phyloP scores from a whole-genome alignment of 345 rosid species.

The Syzygium grande region DNA sequence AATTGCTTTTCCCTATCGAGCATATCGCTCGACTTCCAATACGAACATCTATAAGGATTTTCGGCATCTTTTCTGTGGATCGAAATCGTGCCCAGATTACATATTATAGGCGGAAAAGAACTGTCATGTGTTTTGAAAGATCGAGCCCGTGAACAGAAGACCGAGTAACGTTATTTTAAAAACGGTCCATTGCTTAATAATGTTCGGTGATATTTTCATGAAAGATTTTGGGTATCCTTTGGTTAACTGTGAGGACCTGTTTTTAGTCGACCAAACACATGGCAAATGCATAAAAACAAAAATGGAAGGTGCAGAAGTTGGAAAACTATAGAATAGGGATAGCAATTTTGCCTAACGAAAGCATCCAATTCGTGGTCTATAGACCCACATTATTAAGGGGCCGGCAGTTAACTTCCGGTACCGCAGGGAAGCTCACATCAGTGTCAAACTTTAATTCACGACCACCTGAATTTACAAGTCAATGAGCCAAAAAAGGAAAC shows the following conservation, averaged over 20 bases:
- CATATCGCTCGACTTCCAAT: background rate
- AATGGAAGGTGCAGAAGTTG: background rate
- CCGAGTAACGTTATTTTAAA: background rate
- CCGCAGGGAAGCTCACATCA: background rate
- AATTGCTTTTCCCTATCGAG: fast-evolving
- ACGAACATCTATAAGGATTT: background rate
- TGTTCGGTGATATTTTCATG: background rate
- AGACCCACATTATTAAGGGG: background rate
- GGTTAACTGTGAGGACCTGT: background rate
- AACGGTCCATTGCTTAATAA: fast-evolving
- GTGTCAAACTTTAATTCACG: background rate
- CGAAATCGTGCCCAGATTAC: fast-evolving
- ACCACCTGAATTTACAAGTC: background rate
- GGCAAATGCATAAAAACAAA: background rate
- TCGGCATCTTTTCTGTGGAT: background rate
- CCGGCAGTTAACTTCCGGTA: background rate
- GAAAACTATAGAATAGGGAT: background rate
- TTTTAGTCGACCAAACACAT: background rate
- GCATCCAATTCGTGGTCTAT: background rate
- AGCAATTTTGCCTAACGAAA: background rate
- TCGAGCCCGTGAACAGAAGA: background rate
- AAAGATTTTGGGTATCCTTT: background rate
- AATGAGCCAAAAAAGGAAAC: background rate
- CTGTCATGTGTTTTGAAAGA: background rate
- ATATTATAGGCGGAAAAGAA: fast-evolving